phyloP scores from a whole-genome alignment of 495 filamentous ascomycete genomes.

The Parathielavia hyrcaniae region DNA sequence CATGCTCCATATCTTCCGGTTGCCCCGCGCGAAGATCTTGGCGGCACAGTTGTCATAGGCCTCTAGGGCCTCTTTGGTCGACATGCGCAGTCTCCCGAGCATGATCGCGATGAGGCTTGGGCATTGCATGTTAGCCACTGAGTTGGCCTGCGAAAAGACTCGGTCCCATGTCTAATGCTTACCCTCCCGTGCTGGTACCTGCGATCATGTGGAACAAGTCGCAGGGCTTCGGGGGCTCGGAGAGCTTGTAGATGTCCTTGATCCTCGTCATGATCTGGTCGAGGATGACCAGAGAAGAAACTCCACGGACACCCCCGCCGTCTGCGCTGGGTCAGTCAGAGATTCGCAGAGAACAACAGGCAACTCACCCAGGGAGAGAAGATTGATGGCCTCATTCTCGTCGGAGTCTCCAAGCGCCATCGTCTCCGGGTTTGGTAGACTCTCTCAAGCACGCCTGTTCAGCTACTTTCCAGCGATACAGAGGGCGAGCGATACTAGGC shows the following conservation, averaged over 20 bases:
- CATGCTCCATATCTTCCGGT: constrained; percentile 20
- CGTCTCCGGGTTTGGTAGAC: neutral
- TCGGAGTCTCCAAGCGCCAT: neutral
- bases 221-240: constrained; percentile 30
- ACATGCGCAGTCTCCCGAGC: constrained; percentile 35
- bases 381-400: constrained; percentile 16
- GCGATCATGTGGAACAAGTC: constrained; percentile 38
- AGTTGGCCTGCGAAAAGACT: neutral
- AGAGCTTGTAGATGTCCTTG: constrained; percentile 14
- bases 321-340: constrained; percentile 19
- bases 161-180: neutral
- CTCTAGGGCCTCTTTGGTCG: constrained; percentile 27
- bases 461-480: neutral
- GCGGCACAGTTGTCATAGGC: constrained; percentile 25
- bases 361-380: constrained; percentile 22
- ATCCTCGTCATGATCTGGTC: constrained; percentile 32
- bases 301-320: constrained; percentile 37
- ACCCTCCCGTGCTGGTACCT: constrained; percentile 40
- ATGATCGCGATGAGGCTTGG: constrained; percentile 34
- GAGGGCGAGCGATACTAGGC: neutral
- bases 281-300: constrained; percentile 34
- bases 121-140: neutral
- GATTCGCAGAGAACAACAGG: neutral
- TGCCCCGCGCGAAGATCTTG: constrained; percentile 25
- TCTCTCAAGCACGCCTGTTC: neutral